phyloP scores from a whole-genome alignment of 179 eudicot species.

The Gypsophila paniculata region DNA sequence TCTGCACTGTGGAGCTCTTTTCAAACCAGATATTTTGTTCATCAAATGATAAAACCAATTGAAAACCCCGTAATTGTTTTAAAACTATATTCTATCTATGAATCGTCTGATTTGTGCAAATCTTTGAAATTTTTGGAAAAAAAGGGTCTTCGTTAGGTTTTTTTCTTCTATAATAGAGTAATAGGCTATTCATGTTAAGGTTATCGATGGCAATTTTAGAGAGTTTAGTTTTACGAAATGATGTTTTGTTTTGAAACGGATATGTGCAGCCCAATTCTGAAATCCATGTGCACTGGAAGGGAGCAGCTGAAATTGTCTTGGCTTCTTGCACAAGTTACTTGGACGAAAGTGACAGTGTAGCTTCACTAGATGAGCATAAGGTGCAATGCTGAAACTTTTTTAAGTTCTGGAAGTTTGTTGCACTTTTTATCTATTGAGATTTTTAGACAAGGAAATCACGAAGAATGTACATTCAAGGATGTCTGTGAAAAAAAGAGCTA shows the following conservation, averaged over 20 bases:
- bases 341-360: constrained; percentile 42
- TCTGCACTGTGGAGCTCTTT: neutral
- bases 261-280: constrained; percentile 49
- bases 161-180: neutral
- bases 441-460: neutral
- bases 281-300: constrained; percentile 87
- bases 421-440: neutral
- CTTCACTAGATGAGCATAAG: constrained; percentile 58
- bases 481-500: neutral
- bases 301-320: constrained; percentile 89
- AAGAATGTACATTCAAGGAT: neutral
- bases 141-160: neutral
- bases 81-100: neutral
- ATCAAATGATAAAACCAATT: neutral
- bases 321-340: constrained; percentile 60
- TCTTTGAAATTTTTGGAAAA: no score
- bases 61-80: neutral
- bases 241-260: neutral
- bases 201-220: neutral
- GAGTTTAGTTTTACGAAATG: constrained; percentile 1
- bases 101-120: constrained; percentile 9
- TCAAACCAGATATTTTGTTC: neutral
- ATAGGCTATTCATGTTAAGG: neutral
- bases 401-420: neutral
- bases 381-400: constrained; percentile 29